Conservation (phyloP, 1,284 basidiomycete genomes). For the Marasmius fiardii region DNA sequence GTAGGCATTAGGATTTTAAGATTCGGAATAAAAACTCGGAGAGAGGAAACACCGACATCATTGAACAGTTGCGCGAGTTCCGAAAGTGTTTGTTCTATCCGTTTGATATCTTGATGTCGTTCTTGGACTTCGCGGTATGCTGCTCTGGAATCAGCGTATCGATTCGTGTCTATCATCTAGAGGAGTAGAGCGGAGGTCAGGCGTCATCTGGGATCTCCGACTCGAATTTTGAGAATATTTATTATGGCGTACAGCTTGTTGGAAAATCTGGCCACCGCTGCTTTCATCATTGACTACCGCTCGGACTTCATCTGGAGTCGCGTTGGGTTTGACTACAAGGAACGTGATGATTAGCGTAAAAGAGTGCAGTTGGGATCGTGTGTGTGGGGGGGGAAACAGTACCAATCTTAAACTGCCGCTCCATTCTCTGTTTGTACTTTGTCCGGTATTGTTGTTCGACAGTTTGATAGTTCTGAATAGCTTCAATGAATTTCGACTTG, state of each 20-base stretch:
- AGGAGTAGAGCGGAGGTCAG: background rate
- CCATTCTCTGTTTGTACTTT: slow-evolving; percentile 81
- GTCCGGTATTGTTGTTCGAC: slow-evolving; percentile 85
- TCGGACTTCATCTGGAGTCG: slow-evolving; percentile 79
- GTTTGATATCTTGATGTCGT: background rate
- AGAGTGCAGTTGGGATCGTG: too few species aligned
- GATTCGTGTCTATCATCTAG: slow-evolving; percentile 86
- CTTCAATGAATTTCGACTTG: slow-evolving; percentile 56
- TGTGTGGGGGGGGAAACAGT: too few species aligned
- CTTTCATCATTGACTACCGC: slow-evolving; percentile 69
- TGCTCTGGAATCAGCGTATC: slow-evolving; percentile 82
- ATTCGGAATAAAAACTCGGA: background rate
- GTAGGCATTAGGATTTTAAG: slow-evolving; percentile 4
- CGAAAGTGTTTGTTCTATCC: background rate
- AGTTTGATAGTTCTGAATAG: slow-evolving; percentile 72
- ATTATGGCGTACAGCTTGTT: slow-evolving; percentile 68
- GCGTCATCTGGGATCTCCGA: too few species aligned
- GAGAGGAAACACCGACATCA: slow-evolving; percentile 50
- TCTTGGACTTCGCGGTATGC: background rate
- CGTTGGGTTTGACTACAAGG: slow-evolving; percentile 80
- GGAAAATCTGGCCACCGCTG: slow-evolving; percentile 73
- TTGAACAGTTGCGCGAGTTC: slow-evolving; percentile 86
- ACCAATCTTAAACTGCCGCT: slow-evolving; percentile 89
- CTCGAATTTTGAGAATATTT: too few species aligned
- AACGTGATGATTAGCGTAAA: slow-evolving; percentile 6